Base-by-base conservation (phyloP, 768 basidiomycete genomes). In the Rhizopogon rudus region DNA sequence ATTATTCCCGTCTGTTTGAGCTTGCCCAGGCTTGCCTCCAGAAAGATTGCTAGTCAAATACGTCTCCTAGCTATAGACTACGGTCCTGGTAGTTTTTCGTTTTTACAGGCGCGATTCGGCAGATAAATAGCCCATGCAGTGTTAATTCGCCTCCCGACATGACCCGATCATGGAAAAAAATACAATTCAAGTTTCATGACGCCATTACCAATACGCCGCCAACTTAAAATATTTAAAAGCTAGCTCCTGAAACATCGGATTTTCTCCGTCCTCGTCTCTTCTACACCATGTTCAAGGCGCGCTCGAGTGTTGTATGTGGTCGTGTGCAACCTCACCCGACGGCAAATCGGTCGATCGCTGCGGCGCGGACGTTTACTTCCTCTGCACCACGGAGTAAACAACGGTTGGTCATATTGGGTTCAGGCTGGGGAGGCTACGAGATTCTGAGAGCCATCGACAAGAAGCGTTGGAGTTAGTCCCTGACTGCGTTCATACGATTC, bases 401-500 rank as follows among this genome's bases (percentile, higher is more conserved):
- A 48, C 69, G 73, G 35, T 77, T 89, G 37, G 80, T 88, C 17
- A 83, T 90, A 57, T 72, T 89, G 6, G 88, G 87, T 8, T 88
- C 86, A 9, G 88, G 88, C 22, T 90, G 87, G 88, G 87, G 86
- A 54, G 88, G 88, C 0, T 89, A 89, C 60, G 83, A 84, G 56
- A 71, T 90, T 13, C 73, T 89, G 22, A 73, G 82, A 39, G 77
- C 79, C 3, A 71, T 90, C 1, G 84, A 90, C 68, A 88, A 86
- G 69, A 84, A 83, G 58, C 78, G 79, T 51, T 89, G 86, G 82
- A 78, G 87, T 87, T 41, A 57, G 80, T 70, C 50, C 40, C 28
- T 40, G 43, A 28, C 13, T 43, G 28, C n/a, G 43, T n/a, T 12
- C 13, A 6, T 28, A n/a, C 31, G 17, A 4, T 35, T 25, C 16